These are phyloP conservation scores for Penicillium sclerotigenum DNA, from an alignment of 2,329 filamentous ascomycete genomes.

Conservation along the genomic window DNA sequence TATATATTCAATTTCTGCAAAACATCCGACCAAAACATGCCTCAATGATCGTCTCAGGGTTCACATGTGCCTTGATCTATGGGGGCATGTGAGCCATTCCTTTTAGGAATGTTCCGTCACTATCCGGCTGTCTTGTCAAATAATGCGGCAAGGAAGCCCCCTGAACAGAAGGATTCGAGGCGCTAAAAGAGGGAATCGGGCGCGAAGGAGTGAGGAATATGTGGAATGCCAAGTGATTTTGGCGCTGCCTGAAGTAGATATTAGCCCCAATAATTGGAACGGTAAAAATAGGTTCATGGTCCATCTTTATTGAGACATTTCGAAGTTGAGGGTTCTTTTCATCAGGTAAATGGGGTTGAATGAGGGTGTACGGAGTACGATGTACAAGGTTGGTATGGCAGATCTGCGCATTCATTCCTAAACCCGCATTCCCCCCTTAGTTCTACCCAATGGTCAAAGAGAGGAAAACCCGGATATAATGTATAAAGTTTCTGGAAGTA, in stretches of 20 bases:
- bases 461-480: background rate
- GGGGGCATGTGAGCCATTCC: conserved; percentile 12
- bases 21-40: background rate
- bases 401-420: conserved; percentile 12
- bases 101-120: background rate
- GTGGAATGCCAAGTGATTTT: background rate
- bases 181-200: background rate
- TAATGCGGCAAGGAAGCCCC: background rate
- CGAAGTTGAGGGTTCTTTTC: background rate
- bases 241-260: background rate
- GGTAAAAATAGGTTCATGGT: background rate
- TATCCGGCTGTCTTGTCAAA: background rate
- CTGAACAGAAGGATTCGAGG: background rate
- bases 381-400: conserved; percentile 6
- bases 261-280: background rate
- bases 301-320: background rate
- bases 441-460: background rate
- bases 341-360: background rate
- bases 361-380: background rate
- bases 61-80: background rate
- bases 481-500: background rate
- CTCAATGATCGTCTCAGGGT: conserved; percentile 6
- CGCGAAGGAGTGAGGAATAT: background rate
- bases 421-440: conserved; percentile 12
- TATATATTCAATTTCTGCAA: conserved; percentile 1